phyloP scores from a whole-genome alignment of 116 monocot genomes.

The Thalassia testudinum region DNA sequence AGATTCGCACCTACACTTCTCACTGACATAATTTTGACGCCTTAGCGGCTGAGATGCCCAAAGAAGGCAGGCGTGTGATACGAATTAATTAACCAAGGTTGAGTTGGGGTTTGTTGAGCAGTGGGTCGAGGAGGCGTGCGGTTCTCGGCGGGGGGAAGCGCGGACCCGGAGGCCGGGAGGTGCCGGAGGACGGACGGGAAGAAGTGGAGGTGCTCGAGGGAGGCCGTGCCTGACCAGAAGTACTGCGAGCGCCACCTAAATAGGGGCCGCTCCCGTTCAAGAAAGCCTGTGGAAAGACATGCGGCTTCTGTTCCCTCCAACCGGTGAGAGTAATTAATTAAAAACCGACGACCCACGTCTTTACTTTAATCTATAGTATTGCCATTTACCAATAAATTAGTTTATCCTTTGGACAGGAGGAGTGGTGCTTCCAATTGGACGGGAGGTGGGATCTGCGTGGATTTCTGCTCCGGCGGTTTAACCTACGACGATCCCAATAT shows the following conservation, averaged over 20 bases:
- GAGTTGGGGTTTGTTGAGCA: neutral
- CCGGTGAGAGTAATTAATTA: too few species aligned
- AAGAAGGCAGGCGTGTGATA: too few species aligned
- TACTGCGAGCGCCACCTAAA: constrained; percentile 54
- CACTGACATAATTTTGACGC: too few species aligned
- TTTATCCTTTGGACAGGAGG: too few species aligned
- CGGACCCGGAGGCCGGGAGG: constrained; percentile 32
- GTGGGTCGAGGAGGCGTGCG: constrained; percentile 9
- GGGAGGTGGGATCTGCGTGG: too few species aligned
- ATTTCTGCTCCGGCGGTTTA: neutral
- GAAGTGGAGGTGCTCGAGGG: constrained; percentile 51
- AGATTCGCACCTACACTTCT: too few species aligned
- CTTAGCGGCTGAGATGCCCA: too few species aligned
- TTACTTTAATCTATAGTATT: too few species aligned
- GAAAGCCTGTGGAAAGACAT: constrained; percentile 73
- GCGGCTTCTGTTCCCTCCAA: neutral
- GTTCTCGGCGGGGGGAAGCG: neutral
- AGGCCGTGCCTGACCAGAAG: constrained; percentile 31
- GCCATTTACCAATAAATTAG: too few species aligned
- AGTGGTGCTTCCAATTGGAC: too few species aligned
- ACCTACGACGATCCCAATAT: neutral
- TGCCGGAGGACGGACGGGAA: constrained; percentile 54
- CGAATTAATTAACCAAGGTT: too few species aligned
- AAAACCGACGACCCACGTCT: too few species aligned
- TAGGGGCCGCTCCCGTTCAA: constrained; percentile 47